A percentile compares a stretch with the other conserved stretches of the same genome.
Conservation (phyloP, 805 yeast genomes). For the Ogataea pilisensis region DNA sequence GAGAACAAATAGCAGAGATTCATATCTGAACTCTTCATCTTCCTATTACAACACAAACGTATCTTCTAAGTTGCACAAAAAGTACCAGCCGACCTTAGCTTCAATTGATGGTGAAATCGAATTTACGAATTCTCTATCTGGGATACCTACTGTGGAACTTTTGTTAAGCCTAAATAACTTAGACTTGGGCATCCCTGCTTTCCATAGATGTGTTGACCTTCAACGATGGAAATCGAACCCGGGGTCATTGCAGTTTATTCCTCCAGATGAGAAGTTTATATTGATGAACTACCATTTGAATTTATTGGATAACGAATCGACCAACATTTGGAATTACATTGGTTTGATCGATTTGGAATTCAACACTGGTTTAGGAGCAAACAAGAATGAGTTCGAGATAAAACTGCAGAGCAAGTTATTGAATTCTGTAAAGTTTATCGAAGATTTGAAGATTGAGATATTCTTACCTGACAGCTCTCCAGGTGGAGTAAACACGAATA, state of each 20-base stretch:
- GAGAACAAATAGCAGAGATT: conserved; percentile 2
- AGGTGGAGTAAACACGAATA: background rate
- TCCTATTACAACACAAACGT: conserved; percentile 29
- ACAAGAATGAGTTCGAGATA: conserved; percentile 60
- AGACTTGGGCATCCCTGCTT: conserved; percentile 52
- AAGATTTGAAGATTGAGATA: conserved; percentile 40
- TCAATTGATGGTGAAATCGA: conserved; percentile 58
- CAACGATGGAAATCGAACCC: conserved; percentile 45
- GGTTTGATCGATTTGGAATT: conserved; percentile 57
- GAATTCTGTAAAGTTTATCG: conserved; percentile 43
- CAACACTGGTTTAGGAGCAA: conserved; percentile 47
- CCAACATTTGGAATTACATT: conserved; percentile 29
- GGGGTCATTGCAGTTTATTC: conserved; percentile 61
- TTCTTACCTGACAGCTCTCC: conserved; percentile 22
- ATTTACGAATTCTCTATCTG: conserved; percentile 69
- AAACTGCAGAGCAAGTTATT: conserved; percentile 44
- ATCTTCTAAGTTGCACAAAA: conserved; percentile 2
- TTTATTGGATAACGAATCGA: conserved; percentile 29
- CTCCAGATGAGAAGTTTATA: conserved; percentile 78
- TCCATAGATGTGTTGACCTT: conserved; percentile 66
- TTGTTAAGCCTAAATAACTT: conserved; percentile 44
- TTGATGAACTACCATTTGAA: conserved; percentile 64
- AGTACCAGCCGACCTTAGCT: conserved; percentile 41
- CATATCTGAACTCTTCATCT: conserved; percentile 13
- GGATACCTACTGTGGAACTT: conserved; percentile 68